phyloP scores from a whole-genome alignment of 164 flowering plant species.

The Berberis thunbergii region DNA sequence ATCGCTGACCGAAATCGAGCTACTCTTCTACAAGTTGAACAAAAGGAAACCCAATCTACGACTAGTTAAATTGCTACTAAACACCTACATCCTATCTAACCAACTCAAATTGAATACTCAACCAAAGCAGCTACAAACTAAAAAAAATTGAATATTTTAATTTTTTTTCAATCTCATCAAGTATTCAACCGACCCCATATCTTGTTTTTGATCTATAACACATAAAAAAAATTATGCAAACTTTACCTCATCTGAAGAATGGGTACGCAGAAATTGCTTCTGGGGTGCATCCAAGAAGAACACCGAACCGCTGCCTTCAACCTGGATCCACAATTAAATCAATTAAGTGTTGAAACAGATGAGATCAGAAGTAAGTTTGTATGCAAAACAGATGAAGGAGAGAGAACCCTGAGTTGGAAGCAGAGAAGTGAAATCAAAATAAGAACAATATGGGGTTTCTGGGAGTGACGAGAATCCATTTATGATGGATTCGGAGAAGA shows the following conservation, averaged over 20 bases:
- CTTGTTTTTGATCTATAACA: not conserved
- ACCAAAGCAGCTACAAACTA: no score
- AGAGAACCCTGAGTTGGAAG: no score
- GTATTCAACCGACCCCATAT: not conserved
- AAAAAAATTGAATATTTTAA: not conserved
- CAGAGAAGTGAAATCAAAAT: no score
- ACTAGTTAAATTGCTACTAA: not conserved
- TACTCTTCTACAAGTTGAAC: constrained; percentile 19
- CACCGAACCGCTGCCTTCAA: not conserved
- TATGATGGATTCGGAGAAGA: no score
- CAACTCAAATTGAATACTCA: not conserved
- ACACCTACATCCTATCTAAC: not conserved
- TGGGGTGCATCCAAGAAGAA: not conserved
- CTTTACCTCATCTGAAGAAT: not conserved
- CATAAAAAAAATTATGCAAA: not conserved
- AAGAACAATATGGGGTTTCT: no score
- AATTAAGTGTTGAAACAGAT: no score
- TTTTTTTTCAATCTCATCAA: not conserved
- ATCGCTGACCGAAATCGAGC: constrained; percentile 43
- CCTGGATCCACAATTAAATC: not conserved
- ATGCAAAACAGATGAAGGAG: no score
- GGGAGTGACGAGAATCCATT: no score
- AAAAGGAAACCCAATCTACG: constrained; percentile 10
- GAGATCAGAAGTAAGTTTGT: no score
- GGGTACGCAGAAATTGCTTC: not conserved